Percentiles rank a stretch among this genome's conserved stretches.
These are phyloP conservation scores for Suhomyces sp. DNA, from an alignment of 805 yeast genomes.

Conservation along the genomic window DNA sequence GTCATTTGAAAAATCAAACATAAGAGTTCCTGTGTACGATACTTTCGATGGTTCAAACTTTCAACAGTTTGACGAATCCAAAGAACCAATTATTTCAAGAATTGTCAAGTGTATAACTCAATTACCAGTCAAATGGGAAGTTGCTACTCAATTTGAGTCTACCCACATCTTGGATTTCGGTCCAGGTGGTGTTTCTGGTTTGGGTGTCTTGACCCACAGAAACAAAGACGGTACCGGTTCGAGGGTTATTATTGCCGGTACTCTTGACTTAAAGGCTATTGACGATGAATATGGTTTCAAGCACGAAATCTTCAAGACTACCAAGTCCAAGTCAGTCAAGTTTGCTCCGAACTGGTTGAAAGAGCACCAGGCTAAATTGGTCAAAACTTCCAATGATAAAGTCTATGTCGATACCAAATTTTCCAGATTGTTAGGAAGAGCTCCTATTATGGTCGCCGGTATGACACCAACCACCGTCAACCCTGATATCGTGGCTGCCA, in stretches of 20 bases:
- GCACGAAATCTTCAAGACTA: conserved; percentile 85
- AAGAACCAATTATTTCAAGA: conserved; percentile 61
- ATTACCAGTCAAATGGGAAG: conserved; percentile 93
- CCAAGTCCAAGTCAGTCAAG: conserved; percentile 55
- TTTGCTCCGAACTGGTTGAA: conserved; percentile 89
- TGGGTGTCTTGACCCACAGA: conserved; percentile 93
- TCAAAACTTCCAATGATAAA: conserved; percentile 68
- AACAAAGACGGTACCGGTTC: conserved; percentile 99
- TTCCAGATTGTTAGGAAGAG: conserved; percentile 85
- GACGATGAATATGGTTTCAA: conserved; percentile 93
- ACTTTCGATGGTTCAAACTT: conserved; percentile 83
- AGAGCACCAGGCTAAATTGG: conserved; percentile 83
- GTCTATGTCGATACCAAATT: conserved; percentile 90
- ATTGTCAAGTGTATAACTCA: conserved; percentile 80
- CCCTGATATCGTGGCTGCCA: conserved; percentile 90
- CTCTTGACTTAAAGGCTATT: conserved; percentile 59
- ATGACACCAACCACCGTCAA: conserved; percentile 98
- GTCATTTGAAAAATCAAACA: conserved; percentile 50
- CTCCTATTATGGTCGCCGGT: conserved; percentile 98
- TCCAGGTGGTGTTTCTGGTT: conserved; percentile 97
- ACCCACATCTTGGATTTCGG: conserved; percentile 96
- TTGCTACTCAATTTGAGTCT: conserved; percentile 73
- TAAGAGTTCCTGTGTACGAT: conserved; percentile 87
- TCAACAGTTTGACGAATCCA: conserved; percentile 38
- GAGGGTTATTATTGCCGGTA: conserved; percentile 90